phyloP scores from a whole-genome alignment of 352 stramenopile species.

The Pythium aphanidermatum region DNA sequence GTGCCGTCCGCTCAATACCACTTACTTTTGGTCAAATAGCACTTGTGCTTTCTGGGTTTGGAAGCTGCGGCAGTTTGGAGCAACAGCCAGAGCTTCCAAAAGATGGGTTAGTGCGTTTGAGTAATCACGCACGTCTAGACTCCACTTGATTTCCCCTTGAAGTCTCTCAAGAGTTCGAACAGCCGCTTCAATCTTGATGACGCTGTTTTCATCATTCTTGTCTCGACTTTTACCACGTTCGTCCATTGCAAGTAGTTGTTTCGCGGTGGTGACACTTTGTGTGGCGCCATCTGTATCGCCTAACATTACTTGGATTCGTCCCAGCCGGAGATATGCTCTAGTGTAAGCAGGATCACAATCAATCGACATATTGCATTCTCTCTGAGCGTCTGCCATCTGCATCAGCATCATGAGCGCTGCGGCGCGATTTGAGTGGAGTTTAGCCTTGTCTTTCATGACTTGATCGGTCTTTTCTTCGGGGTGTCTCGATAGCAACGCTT shows the following conservation, averaged over 20 bases:
- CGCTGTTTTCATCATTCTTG: constrained; percentile 29
- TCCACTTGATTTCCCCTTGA: constrained; percentile 55
- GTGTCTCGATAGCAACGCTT: constrained; percentile 28
- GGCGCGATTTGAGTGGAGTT: constrained; percentile 72
- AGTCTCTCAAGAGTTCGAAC: constrained; percentile 44
- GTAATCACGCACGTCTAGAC: constrained; percentile 38
- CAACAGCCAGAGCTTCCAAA: constrained; percentile 42
- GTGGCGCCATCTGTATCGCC: constrained; percentile 51
- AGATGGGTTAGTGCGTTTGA: constrained; percentile 38
- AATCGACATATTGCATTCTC: constrained; percentile 61
- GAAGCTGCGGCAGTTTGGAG: constrained; percentile 43
- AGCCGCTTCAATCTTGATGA: constrained; percentile 49
- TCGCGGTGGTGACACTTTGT: constrained; percentile 39
- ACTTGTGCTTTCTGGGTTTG: constrained; percentile 59
- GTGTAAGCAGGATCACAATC: constrained; percentile 59
- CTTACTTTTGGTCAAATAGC: constrained; percentile 64
- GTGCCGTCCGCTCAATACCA: constrained; percentile 1
- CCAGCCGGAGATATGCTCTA: constrained; percentile 63
- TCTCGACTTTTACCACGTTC: constrained; percentile 19
- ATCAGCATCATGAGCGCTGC: constrained; percentile 77
- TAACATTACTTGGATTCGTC: constrained; percentile 62
- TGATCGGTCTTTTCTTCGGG: constrained; percentile 26
- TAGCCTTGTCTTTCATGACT: constrained; percentile 69
- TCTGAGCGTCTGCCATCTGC: constrained; percentile 62
- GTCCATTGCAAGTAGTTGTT: constrained; percentile 28